Base-by-base conservation (phyloP, 2,329 filamentous ascomycete species). In the Aspergillus jensenii region DNA sequence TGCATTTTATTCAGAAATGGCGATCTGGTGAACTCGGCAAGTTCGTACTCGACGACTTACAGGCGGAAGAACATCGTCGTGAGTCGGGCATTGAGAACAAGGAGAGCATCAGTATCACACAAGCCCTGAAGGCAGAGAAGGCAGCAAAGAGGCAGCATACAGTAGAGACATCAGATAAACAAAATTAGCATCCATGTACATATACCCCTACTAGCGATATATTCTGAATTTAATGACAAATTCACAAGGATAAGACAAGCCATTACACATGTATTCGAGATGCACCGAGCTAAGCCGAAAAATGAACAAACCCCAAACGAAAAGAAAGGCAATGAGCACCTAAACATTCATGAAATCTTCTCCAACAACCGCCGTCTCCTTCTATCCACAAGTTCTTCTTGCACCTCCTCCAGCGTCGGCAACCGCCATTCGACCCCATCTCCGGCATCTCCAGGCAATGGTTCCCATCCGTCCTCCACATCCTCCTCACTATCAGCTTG, bases 361-460 rank as follows among this genome's bases (percentile, higher is more conserved):
- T 97, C 91, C 65, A 99, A 78, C 61, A 99, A 78, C 73, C 88
- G 91, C 75, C 88, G 84, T 73, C 91, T 87, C 76, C 93, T 85
- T 76, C 93, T 83, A 65, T 97, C 92, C 55, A 99, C 84, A 66
- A 99, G 78, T 76, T 98, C 95, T 70, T 93, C 86, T 76, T 97
- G 91, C n/a, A 98, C 93, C 73, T 98, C 91, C 19, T 96, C 91
- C 56, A 91, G 77, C 5, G 90, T 93, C 8, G 95, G 95, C 68
- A 98, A 75, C 62, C 85, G 85, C 93, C 93, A 97, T 47, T 81
- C 84, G 39, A 87, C 80, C 0, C 93, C 93, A 72, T 96, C 92
- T 1, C 92, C 93, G 3, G 81, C 80, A 76, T 97, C 92, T 0
- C 93, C 95, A 0, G 95, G 95, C 66, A 99, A 77, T 39, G 91